Base-by-base conservation (phyloP, 306 rosid genomes). In the Fagus sylvatica region DNA sequence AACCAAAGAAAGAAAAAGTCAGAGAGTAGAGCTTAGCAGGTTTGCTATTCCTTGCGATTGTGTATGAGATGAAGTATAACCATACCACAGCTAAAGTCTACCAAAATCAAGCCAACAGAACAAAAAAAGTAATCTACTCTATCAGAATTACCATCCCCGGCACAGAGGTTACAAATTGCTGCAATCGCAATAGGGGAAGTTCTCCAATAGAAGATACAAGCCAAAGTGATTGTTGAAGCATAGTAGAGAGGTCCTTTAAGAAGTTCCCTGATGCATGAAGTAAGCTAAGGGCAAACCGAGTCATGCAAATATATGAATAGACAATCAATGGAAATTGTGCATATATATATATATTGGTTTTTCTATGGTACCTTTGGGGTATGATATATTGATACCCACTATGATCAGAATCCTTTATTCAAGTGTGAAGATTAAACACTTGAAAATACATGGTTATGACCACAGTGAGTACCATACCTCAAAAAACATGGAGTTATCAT, bases 191-290 rank as follows among this genome's bases (percentile, higher is more conserved):
- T 54, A 22, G 98, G 99, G 15, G 99, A 94, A 41, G 93, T 88
- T 89, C 96, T 91, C 96, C 96, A 95, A 76, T 88, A 93, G 72
- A 91, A 6, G 62, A 85, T 67, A 78, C 79, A 76, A 51, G 93
- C 94, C 2, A 90, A 56, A 30, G 98, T 85, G 80, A 93, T 85
- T 46, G 97, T 43, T 1, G 82, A 4, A 39, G 75, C 98, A 80
- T 95, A 95, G 84, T 93, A 92, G 57, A 95, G 74, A 53, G 99
- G 99, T 73, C 99, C 99, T 85, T 80, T 93, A 67, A 91, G 95
- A 85, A 95, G 96, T 84, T 95, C 99, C 93, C 99, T 95, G 97
- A 79, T 75, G 83, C 87, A 88, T 49, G 46, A 53, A 73, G 75
- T 81, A 80, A 74, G 79, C 75, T 53, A 74, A 71, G 83, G 70